Evolutionary conservation across 164 flowering plant species (phyloP).

Genomic region (Santalum album): DNA sequence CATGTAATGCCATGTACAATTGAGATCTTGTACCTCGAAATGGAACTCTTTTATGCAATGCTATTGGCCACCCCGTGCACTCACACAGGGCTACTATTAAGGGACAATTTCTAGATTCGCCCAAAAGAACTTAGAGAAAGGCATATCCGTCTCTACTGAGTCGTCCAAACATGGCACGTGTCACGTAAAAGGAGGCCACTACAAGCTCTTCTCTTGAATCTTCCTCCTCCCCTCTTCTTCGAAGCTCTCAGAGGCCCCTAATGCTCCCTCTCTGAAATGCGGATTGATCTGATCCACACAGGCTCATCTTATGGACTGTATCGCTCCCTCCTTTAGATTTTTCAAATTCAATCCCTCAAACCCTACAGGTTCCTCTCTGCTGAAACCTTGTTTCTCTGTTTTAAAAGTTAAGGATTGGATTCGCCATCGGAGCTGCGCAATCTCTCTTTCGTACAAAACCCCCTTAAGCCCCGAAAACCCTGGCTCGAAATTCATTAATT

Average conservation of each 20-base stretch:
- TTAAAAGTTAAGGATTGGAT: slow-evolving; percentile 8
- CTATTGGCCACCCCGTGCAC: too few species aligned
- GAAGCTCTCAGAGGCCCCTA: too few species aligned
- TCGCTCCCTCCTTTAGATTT: slow-evolving; percentile 11
- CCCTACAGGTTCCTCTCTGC: slow-evolving; percentile 6
- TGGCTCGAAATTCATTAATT: background rate
- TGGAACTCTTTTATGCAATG: too few species aligned
- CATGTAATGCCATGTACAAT: too few species aligned
- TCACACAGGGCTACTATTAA: too few species aligned
- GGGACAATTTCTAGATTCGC: too few species aligned
- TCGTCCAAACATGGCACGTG: too few species aligned
- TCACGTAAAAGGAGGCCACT: too few species aligned
- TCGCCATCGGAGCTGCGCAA: slow-evolving; percentile 3
- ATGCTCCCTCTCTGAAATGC: slow-evolving; percentile 15
- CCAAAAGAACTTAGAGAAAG: too few species aligned
- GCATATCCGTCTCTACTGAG: too few species aligned
- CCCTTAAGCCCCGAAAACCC: slow-evolving; percentile 11
- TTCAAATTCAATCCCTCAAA: slow-evolving; percentile 1
- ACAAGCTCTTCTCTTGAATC: too few species aligned
- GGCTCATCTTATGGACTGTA: slow-evolving; percentile 28
- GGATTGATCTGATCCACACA: slow-evolving; percentile 9
- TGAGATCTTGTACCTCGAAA: too few species aligned
- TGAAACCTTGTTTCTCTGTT: slow-evolving; percentile 2
- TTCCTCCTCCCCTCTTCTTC: background rate
- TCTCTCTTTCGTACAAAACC: slow-evolving; percentile 10